Conservation (phyloP, 2,329 filamentous ascomycete genomes). For the Claviceps sp. region DNA sequence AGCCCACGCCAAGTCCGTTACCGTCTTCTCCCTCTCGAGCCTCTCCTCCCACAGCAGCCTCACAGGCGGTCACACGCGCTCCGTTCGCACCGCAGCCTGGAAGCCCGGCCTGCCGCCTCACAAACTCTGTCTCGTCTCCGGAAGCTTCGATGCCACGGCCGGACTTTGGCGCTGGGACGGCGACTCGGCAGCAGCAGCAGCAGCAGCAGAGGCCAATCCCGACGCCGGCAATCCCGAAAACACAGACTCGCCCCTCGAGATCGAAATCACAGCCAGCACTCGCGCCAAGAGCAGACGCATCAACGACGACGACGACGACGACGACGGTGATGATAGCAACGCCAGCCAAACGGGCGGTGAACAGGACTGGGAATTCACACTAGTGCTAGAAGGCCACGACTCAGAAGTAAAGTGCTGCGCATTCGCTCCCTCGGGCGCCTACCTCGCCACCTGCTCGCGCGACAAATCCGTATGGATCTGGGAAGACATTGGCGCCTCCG, state of each 20-base stretch:
- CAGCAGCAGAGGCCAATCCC: background rate
- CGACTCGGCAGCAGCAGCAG: conserved; percentile 17
- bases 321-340: background rate
- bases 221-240: too few species aligned
- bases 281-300: background rate
- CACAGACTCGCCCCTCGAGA: conserved; percentile 13
- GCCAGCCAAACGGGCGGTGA: conserved; percentile 21
- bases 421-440: conserved; percentile 60
- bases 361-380: conserved; percentile 83
- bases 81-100: conserved; percentile 77
- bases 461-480: conserved; percentile 98
- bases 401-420: conserved; percentile 76
- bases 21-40: conserved; percentile 74
- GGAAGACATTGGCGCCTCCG: conserved; percentile 67
- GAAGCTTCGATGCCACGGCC: conserved; percentile 85
- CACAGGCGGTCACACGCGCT: conserved; percentile 79
- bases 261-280: background rate
- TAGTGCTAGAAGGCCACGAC: conserved; percentile 89
- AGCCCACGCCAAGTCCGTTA: conserved; percentile 73
- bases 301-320: background rate
- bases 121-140: conserved; percentile 73
- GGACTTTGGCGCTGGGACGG: conserved; percentile 65
- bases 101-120: conserved; percentile 53
- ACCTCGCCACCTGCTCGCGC: conserved; percentile 78
- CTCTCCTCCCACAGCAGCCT: conserved; percentile 69